phyloP scores from a whole-genome alignment of 2,329 filamentous ascomycete species.

The Fusarium succisae region DNA sequence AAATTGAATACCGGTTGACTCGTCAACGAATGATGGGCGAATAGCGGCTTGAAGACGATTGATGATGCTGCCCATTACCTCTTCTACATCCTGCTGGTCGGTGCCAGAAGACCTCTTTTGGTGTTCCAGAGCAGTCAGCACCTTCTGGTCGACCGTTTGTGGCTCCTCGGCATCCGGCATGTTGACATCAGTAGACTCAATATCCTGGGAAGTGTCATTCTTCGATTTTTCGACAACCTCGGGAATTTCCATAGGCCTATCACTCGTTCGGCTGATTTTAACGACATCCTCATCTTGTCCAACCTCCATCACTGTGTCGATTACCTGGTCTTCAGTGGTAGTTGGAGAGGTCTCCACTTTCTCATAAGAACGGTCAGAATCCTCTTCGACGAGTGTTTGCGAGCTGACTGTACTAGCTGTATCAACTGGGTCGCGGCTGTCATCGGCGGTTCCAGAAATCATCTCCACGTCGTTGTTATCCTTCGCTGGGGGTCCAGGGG shows the following conservation, averaged over 20 bases:
- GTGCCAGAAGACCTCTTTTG: slow-evolving; percentile 60
- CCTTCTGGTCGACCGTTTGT: slow-evolving; percentile 56
- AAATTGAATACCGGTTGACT: slow-evolving; percentile 75
- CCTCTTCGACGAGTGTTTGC: slow-evolving; percentile 60
- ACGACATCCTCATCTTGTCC: slow-evolving; percentile 21
- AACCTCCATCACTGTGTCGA: slow-evolving; percentile 38
- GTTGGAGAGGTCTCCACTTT: slow-evolving; percentile 42
- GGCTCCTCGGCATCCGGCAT: slow-evolving; percentile 47
- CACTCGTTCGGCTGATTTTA: slow-evolving; percentile 4
- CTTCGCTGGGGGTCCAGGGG: slow-evolving; percentile 49
- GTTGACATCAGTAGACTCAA: slow-evolving; percentile 31
- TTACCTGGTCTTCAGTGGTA: slow-evolving; percentile 35
- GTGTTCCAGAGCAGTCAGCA: slow-evolving; percentile 57
- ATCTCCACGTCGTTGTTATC: slow-evolving; percentile 48
- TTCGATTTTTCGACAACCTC: slow-evolving; percentile 9
- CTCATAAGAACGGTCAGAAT: slow-evolving; percentile 49
- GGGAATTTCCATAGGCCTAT: background rate
- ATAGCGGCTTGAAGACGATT: slow-evolving; percentile 93
- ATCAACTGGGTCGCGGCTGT: slow-evolving; percentile 47
- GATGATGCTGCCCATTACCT: slow-evolving; percentile 92
- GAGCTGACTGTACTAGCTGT: slow-evolving; percentile 60
- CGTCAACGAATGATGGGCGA: slow-evolving; percentile 70
- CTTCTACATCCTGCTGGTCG: slow-evolving; percentile 92
- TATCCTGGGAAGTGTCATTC: background rate
- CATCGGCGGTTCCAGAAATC: slow-evolving; percentile 46